Base-by-base conservation (phyloP, 2,329 filamentous ascomycete species). In the Tolypocladium tundrense region DNA sequence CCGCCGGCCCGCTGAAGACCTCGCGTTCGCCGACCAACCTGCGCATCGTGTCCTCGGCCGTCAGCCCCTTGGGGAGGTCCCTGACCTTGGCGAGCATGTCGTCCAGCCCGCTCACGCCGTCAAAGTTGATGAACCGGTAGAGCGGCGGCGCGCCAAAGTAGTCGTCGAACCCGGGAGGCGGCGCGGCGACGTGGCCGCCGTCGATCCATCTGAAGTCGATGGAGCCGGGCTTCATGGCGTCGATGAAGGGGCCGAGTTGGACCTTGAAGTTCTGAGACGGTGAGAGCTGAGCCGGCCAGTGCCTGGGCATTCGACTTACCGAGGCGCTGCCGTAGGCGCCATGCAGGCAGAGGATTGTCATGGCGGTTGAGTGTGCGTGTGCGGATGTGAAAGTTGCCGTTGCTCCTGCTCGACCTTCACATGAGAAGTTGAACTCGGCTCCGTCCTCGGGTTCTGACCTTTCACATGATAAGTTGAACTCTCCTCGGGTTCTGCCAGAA, bases 301-400 rank as follows among this genome's bases (percentile, higher is more conserved):
- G 37, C 31, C 16, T 33, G 4, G 16, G 27, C 8, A 53, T 40
- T n/a, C 19, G 43, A 37, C 77, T 71, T 68, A 80, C 79, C 63
- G 77, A 75, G 55, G 80, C 77, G 70, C 79, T 84, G 57, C 81
- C 81, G 66, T 79, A 84, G 27, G 81, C 79, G 61, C 81, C 81
- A 40, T 81, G 81, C 10, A 84, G 73, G 66, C 81, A 84, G 39
- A 84, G 68, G 56, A 84, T 79, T 64, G 73, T 80, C 81, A 84
- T 83, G 2, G 51, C n/a, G 5, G 16, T 11, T 13, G 48, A 8
- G 31, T 16, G 8, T 33, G 16, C 45, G 33, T 1, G 16, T n/a
- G 45, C 27, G 27, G 16, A n/a, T 50, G 45, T 11, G 27, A n/a
- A n/a, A 50, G 11, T n/a, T 31, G 27, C 3, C 3, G 11, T 31